Evolutionary conservation across 345 rosid genomes (phyloP), one percentile per base, ranked within the genome.

Genomic region (Citrus sinensis): DNA sequence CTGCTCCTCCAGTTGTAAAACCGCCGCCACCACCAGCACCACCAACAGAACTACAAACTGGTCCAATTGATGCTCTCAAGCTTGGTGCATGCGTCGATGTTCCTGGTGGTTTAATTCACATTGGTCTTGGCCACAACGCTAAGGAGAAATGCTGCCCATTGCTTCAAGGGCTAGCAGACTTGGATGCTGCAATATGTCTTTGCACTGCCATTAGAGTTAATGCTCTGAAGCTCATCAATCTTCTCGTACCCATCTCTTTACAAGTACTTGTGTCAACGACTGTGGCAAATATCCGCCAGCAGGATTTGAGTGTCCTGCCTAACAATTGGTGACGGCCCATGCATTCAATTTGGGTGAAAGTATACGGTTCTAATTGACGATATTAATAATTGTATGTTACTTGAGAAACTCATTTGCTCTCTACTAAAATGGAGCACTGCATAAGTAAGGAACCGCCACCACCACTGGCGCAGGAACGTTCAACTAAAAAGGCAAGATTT

Each of bases 161-260:
- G 61, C 91, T 95, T n/a, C 77, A 85, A 67, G 94, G 92, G 49
- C 84, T 95, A 37, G 70, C 84, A 42, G 98, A 85, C 82, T 84
- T 93, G 76, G 99, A 95, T 67, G 98, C 97, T 9, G 99, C 99
- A 0, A 22, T 95, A 16, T 95, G 99, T 80, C 94, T 95, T 7
- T 95, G 98, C 86, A 95, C 95, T 76, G 88, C 91, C 82, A 92
- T 93, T 63, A 91, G 82, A 68, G 90, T 80, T 5, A 95, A 95
- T 83, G 94, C 93, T 79, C 89, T 93, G 2, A 95, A 93, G 67
- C 56, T 51, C 22, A 75, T 95, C 32, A 90, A 83, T 70, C 76
- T 95, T 55, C 20, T 95, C 7, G 9, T 93, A 4, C 99, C 98
- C 56, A 76, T 95, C 55, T 98, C 97, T 71, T 98, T 95, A 76